These are phyloP conservation scores for Aechmea fasciata DNA, from an alignment of 176 grass and related monocot genomes.

Conservation along the genomic window DNA sequence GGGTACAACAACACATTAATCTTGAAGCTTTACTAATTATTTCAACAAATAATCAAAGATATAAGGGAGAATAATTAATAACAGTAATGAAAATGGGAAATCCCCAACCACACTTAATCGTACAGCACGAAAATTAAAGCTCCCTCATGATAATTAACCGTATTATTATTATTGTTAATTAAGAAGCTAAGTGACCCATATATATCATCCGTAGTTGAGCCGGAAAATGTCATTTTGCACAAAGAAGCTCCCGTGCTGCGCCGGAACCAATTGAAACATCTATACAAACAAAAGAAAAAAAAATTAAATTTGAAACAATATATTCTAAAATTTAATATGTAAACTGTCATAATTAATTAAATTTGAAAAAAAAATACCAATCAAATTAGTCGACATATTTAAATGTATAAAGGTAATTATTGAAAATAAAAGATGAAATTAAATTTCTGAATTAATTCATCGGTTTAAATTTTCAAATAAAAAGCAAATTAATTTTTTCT, in stretches of 20 bases:
- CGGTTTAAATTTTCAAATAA: neutral
- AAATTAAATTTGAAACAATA: neutral
- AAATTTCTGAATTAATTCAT: neutral
- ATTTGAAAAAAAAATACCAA: too few relatives aligned
- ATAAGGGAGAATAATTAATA: neutral
- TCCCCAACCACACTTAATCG: neutral
- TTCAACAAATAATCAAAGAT: neutral
- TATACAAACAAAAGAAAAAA: slow-evolving; percentile 4
- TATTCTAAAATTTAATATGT: too few relatives aligned
- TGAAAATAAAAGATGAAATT: too few relatives aligned
- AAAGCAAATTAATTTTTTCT: too few relatives aligned
- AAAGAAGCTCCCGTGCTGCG: slow-evolving; percentile 57
- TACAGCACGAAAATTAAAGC: neutral
- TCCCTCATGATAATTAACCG: neutral
- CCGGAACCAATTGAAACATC: slow-evolving; percentile 85
- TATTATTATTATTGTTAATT: slow-evolving; percentile 39
- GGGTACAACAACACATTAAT: neutral
- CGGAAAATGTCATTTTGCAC: slow-evolving; percentile 91
- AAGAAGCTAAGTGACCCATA: slow-evolving; percentile 15
- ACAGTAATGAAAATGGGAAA: neutral
- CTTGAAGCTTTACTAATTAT: neutral
- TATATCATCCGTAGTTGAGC: slow-evolving; percentile 62
- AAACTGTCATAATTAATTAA: too few relatives aligned
- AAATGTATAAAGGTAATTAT: too few relatives aligned
- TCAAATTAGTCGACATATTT: too few relatives aligned